A percentile compares a stretch with the other conserved stretches of the same genome.
Conservation (phyloP, 768 basidiomycete genomes). For the Porphyrellus cyaneotinctus region DNA sequence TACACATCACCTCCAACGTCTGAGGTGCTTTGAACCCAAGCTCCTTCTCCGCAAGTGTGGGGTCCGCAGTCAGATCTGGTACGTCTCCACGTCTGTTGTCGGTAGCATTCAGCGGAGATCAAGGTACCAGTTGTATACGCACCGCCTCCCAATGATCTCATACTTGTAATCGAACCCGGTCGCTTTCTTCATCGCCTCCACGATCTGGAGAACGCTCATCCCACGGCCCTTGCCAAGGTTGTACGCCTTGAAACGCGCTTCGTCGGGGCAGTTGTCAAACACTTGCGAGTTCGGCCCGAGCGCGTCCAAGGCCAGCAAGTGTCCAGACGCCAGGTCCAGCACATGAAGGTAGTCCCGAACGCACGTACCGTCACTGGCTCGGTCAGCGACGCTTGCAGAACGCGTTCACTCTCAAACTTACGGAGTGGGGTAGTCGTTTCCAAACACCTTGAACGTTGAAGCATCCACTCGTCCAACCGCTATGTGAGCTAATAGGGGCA, state of each 20-base stretch:
- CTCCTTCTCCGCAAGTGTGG: constrained; percentile 84
- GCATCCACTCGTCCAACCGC: constrained; percentile 84
- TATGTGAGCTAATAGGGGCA: constrained; percentile 93
- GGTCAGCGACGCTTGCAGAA: not conserved
- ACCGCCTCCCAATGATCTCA: constrained; percentile 90
- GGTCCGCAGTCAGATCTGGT: constrained; percentile 94
- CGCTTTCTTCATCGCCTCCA: constrained; percentile 90
- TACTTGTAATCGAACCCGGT: constrained; percentile 86
- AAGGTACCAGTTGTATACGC: constrained; percentile 27
- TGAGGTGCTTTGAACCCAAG: constrained; percentile 85
- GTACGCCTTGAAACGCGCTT: constrained; percentile 83
- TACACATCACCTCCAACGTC: constrained; percentile 88
- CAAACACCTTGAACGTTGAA: constrained; percentile 75
- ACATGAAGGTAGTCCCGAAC: constrained; percentile 95
- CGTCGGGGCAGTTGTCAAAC: constrained; percentile 52
- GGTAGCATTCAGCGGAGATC: constrained; percentile 2
- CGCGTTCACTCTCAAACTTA: constrained; percentile 34
- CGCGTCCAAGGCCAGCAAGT: constrained; percentile 86
- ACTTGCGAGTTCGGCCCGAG: constrained; percentile 52
- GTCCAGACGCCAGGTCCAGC: constrained; percentile 92
- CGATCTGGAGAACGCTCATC: constrained; percentile 88
- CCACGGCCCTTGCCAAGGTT: constrained; percentile 95
- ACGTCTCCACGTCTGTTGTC: constrained; percentile 83
- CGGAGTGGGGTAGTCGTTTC: constrained; percentile 95
- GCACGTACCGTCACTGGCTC: constrained; percentile 84